phyloP scores from a whole-genome alignment of 2,329 filamentous ascomycete genomes.

The Penicillium sp. region DNA sequence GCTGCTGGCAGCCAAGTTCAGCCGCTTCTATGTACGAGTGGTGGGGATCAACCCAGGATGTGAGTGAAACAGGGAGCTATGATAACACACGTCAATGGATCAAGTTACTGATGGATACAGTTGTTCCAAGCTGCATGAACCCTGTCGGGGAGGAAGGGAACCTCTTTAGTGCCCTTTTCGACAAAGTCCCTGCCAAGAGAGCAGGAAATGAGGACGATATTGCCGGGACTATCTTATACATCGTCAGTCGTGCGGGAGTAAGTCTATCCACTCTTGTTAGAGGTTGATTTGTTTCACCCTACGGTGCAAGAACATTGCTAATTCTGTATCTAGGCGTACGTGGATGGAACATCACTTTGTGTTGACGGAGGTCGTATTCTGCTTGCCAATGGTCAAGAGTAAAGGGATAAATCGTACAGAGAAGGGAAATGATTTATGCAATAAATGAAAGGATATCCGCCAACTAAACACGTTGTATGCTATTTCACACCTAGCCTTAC shows the following conservation, averaged over 20 bases:
- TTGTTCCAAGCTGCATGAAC: constrained; percentile 49
- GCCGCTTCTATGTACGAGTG: constrained; percentile 46
- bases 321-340: constrained; percentile 34
- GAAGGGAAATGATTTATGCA: background rate
- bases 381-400: constrained; percentile 44
- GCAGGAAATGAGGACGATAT: constrained; percentile 45
- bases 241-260: constrained; percentile 45
- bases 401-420: background rate
- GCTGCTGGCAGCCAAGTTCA: constrained; percentile 52
- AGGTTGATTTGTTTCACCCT: fast-evolving
- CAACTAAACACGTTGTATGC: background rate
- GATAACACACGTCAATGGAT: background rate
- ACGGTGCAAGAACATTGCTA: background rate
- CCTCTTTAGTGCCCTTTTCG: constrained; percentile 44
- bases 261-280: constrained; percentile 14
- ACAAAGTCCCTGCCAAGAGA: constrained; percentile 42
- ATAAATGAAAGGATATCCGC: background rate
- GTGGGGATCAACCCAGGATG: constrained; percentile 49
- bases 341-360: constrained; percentile 42
- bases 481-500: background rate
- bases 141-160: constrained; percentile 44
- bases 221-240: constrained; percentile 46
- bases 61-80: constrained; percentile 24
- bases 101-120: constrained; percentile 19
- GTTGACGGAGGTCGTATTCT: constrained; percentile 45